A percentile compares a stretch with the other conserved stretches of the same genome.
phyloP scores from a whole-genome alignment of 148 eudicot species.

The Cornus florida region DNA sequence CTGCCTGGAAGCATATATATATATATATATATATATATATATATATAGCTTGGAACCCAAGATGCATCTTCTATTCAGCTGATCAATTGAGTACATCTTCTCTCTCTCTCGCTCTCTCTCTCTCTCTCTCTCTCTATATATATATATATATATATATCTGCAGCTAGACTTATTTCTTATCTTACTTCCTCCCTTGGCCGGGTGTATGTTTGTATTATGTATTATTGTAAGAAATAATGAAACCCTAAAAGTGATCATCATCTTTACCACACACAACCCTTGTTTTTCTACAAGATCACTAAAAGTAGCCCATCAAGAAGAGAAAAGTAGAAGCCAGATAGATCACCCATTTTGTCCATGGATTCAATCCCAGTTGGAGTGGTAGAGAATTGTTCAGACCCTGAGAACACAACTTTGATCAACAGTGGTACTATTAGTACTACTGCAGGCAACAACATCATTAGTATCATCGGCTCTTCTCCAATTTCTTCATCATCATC shows the following conservation, averaged over 20 bases:
- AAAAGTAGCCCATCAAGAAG: no score
- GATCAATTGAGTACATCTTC: no score
- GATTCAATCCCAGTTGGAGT: constrained; percentile 18
- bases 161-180: neutral
- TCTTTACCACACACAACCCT: neutral
- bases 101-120: no score
- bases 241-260: constrained; percentile 10
- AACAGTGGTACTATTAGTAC: no score
- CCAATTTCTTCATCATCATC: neutral
- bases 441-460: neutral
- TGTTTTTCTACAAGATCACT: neutral
- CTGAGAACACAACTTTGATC: constrained; percentile 11
- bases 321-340: no score
- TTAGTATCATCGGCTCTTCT: neutral
- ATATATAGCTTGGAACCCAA: neutral
- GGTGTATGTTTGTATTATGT: neutral
- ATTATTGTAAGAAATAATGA: neutral
- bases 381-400: constrained; percentile 18
- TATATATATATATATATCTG: neutral
- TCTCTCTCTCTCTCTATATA: no score
- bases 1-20: neutral
- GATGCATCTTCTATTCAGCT: constrained; percentile 5
- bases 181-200: neutral
- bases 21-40: no score
- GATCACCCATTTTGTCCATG: no score